Evolutionary conservation across 2,329 filamentous ascomycete genomes (phyloP).

Genomic region (Fusarium avenaceum): DNA sequence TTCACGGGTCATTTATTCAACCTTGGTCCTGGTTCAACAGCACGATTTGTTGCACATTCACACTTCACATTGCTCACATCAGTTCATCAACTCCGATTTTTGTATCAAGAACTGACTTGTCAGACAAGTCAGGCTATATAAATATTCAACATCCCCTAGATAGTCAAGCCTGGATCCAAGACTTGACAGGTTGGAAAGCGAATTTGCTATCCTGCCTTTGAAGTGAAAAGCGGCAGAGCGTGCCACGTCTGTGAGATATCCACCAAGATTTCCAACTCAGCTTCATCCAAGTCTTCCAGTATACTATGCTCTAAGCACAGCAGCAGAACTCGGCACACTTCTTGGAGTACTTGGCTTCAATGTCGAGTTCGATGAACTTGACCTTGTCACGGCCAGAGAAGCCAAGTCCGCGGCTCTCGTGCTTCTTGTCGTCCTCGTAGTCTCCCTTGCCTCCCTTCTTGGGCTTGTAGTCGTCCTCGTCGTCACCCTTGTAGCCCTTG

Average conservation of each 20-base stretch:
- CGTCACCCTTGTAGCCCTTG: slow-evolving; percentile 3
- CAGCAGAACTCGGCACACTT: slow-evolving; percentile 34
- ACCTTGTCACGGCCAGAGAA: slow-evolving; percentile 2
- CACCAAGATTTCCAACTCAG: neutral
- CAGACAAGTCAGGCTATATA: neutral
- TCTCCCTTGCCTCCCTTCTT: neutral
- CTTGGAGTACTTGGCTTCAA: slow-evolving; percentile 28
- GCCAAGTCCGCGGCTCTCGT: slow-evolving; percentile 1
- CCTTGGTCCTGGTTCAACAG: too few relatives aligned
- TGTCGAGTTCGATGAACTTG: slow-evolving; percentile 29
- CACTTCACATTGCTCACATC: neutral
- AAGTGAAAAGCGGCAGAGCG: slow-evolving; percentile 12
- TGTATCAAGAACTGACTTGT: neutral
- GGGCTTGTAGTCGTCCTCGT: neutral
- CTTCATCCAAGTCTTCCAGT: neutral
- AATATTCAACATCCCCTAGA: neutral
- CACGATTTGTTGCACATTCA: too few relatives aligned
- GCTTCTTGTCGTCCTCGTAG: neutral
- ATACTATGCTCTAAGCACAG: slow-evolving; percentile 11
- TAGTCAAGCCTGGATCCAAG: neutral
- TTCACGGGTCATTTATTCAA: neutral
- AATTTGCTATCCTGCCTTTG: neutral
- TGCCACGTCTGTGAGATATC: slow-evolving; percentile 2
- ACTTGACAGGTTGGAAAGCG: neutral
- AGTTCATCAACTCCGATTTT: neutral